Evolutionary conservation across 805 yeast species (phyloP).

Genomic region (Saccharomycopsis vini): DNA sequence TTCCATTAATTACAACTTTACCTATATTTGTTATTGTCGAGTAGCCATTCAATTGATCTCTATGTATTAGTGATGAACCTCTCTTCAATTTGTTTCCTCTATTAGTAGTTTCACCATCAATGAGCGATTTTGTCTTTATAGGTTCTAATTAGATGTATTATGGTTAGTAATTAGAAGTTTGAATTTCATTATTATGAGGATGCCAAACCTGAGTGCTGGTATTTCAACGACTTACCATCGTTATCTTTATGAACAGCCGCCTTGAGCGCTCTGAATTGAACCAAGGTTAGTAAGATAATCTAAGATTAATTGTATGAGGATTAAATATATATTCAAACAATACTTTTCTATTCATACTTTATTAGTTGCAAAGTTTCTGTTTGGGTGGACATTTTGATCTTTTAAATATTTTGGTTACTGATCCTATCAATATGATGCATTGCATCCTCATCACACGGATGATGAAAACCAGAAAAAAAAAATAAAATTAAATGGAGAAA

Average conservation of each 20-base stretch:
- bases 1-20: constrained; percentile 26
- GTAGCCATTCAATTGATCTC: constrained; percentile 32
- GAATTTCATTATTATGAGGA: neutral
- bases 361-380: no score
- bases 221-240: constrained; percentile 1
- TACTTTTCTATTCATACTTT: neutral
- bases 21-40: constrained; percentile 12
- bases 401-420: no score
- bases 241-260: neutral
- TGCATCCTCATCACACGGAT: no score
- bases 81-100: constrained; percentile 51
- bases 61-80: constrained; percentile 38
- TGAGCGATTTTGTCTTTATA: neutral
- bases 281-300: no score
- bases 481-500: no score
- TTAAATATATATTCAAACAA: no score
- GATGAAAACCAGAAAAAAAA: no score
- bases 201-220: no score
- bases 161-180: neutral
- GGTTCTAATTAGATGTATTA: constrained; percentile 6
- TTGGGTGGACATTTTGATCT: no score
- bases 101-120: constrained; percentile 33
- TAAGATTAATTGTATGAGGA: no score
- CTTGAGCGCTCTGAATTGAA: constrained; percentile 1
- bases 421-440: no score